Conservation (phyloP, 225 moss, liverwort and hornwort species). For the Lunularia cruciata region DNA sequence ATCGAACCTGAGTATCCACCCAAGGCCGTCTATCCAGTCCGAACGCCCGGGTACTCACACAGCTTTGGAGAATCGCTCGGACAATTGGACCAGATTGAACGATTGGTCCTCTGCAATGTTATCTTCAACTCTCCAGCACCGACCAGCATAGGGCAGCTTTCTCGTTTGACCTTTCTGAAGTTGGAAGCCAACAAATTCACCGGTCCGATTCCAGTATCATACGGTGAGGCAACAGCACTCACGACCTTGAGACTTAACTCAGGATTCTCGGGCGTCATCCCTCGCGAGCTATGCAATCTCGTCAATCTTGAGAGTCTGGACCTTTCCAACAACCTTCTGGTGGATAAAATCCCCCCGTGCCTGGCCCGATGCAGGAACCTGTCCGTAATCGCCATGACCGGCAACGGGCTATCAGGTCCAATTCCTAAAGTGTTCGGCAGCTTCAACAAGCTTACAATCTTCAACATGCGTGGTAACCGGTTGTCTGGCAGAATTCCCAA, state of each 20-base stretch:
- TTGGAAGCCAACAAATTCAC: constrained; percentile 29
- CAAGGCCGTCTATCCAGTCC: neutral
- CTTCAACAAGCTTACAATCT: constrained; percentile 22
- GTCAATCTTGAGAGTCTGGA: constrained; percentile 34
- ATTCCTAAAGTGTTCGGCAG: constrained; percentile 33
- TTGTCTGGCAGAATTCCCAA: constrained; percentile 31
- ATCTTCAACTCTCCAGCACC: constrained; percentile 41
- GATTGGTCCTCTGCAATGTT: constrained; percentile 29
- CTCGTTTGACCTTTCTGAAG: constrained; percentile 21
- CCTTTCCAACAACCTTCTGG: constrained; percentile 23
- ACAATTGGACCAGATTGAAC: constrained; percentile 12
- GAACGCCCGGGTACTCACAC: neutral
- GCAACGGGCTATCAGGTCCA: constrained; percentile 28
- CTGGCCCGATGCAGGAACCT: constrained; percentile 20
- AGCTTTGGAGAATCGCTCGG: constrained; percentile 37
- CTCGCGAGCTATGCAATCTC: constrained; percentile 30
- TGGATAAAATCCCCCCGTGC: constrained; percentile 32
- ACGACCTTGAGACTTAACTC: constrained; percentile 18
- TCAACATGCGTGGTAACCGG: constrained; percentile 19
- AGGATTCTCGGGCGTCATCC: constrained; percentile 24
- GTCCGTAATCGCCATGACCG: constrained; percentile 10
- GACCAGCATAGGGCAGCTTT: constrained; percentile 25
- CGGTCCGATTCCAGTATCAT: constrained; percentile 32
- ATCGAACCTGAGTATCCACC: constrained; percentile 22
- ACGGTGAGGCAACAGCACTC: constrained; percentile 28